A percentile compares a stretch with the other conserved stretches of the same genome.
Evolutionary conservation across 148 eudicot species (phyloP).

Genomic region (Pouteria glomerata): DNA sequence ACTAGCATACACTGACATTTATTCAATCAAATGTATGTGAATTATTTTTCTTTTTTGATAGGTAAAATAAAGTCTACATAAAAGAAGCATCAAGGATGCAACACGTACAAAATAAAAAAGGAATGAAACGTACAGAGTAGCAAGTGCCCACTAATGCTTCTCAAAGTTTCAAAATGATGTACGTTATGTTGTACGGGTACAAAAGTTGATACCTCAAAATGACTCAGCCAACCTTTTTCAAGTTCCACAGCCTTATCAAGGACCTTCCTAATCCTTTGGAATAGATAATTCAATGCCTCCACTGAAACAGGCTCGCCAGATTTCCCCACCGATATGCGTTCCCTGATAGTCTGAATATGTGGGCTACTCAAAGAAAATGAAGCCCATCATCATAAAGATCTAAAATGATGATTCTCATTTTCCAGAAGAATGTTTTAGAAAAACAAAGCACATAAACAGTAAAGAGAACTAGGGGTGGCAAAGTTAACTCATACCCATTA

Average conservation of each 20-base stretch:
- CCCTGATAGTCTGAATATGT: conserved; percentile 79
- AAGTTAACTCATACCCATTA: too few species aligned
- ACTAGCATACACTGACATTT: too few species aligned
- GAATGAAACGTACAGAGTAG: too few species aligned
- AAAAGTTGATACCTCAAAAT: conserved; percentile 74
- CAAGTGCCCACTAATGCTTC: too few species aligned
- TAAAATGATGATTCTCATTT: neutral
- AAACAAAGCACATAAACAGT: neutral
- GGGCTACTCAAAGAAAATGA: conserved; percentile 62
- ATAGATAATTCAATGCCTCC: conserved; percentile 38
- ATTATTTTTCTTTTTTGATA: too few species aligned
- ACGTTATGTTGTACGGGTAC: neutral
- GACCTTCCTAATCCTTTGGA: conserved; percentile 41
- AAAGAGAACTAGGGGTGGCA: too few species aligned
- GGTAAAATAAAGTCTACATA: too few species aligned
- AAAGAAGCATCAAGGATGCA: too few species aligned
- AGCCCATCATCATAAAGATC: conserved; percentile 12
- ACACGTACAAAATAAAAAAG: too few species aligned
- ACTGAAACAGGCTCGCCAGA: conserved; percentile 61
- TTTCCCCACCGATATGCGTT: conserved; percentile 73
- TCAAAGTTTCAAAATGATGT: too few species aligned
- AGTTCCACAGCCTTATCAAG: conserved; percentile 63
- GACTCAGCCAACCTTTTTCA: conserved; percentile 68
- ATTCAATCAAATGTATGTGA: too few species aligned
- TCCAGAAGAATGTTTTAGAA: neutral